phyloP scores from a whole-genome alignment of 352 stramenopile species.

The Phytophthora sp. region DNA sequence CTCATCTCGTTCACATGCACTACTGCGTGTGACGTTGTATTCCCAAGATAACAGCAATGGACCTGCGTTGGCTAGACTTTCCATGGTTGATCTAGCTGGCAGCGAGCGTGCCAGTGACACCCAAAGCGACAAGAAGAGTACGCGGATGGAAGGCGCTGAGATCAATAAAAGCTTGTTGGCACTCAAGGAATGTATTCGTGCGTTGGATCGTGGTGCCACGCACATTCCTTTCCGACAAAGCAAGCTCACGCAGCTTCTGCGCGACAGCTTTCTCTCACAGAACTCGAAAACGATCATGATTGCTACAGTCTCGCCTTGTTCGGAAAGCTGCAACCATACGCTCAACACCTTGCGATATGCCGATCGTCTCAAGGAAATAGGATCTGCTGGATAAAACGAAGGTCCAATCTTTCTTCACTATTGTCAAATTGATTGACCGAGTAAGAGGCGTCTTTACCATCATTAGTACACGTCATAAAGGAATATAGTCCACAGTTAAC shows the following conservation, averaged over 20 bases:
- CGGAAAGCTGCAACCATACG: conserved; percentile 94
- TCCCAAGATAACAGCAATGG: conserved; percentile 15
- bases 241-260: conserved; percentile 95
- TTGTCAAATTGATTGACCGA: not conserved
- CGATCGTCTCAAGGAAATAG: conserved; percentile 94
- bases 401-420: not conserved
- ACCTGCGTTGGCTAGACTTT: conserved; percentile 49
- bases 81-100: conserved; percentile 94
- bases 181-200: conserved; percentile 97
- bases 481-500: too few species aligned
- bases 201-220: conserved; percentile 83
- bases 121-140: conserved; percentile 88
- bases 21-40: conserved; percentile 89
- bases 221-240: conserved; percentile 95
- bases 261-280: conserved; percentile 91
- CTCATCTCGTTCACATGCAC: conserved; percentile 92
- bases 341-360: conserved; percentile 97
- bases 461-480: too few species aligned
- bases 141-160: conserved; percentile 95
- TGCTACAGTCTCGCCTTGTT: conserved; percentile 93
- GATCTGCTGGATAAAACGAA: conserved; percentile 17
- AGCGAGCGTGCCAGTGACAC: conserved; percentile 95
- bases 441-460: too few species aligned
- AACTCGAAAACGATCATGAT: conserved; percentile 96
- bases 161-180: conserved; percentile 97